A percentile compares a stretch with the other conserved stretches of the same genome.
These are phyloP conservation scores for Diaporthe sp. DNA, from an alignment of 2,329 filamentous ascomycete genomes.

Conservation along the genomic window DNA sequence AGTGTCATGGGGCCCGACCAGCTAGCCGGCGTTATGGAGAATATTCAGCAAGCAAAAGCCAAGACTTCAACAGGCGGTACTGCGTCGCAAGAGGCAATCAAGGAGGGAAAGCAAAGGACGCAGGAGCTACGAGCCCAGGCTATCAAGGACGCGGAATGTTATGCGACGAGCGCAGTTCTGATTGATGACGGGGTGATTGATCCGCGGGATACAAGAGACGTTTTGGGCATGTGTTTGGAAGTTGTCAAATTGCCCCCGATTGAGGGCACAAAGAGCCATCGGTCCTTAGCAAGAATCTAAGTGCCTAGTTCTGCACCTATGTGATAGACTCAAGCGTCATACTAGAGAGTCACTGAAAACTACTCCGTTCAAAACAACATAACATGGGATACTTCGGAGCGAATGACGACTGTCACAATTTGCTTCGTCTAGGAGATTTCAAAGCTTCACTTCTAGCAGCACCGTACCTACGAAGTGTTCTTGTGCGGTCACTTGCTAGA, in stretches of 20 bases:
- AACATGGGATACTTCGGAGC: too few species aligned
- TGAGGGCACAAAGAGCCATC: not conserved
- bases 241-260: not conserved
- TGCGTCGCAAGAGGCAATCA: too few species aligned
- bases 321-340: too few species aligned
- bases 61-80: not conserved
- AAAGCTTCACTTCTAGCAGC: too few species aligned
- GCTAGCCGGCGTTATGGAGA: conserved; percentile 54
- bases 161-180: conserved; percentile 61
- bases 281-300: not conserved
- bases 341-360: too few species aligned
- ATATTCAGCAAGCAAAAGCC: not conserved
- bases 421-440: too few species aligned
- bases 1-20: conserved; percentile 59
- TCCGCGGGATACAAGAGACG: conserved; percentile 3
- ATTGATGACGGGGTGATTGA: conserved; percentile 37
- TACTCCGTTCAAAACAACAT: too few species aligned
- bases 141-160: conserved; percentile 78
- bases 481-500: too few species aligned
- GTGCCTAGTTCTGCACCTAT: too few species aligned
- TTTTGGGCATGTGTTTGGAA: conserved; percentile 18
- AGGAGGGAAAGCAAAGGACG: not conserved
- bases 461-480: too few species aligned
- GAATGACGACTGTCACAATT: too few species aligned
- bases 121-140: conserved; percentile 70